A percentile compares a stretch with the other conserved stretches of the same genome.
Conservation (phyloP, 768 basidiomycete species). For the Pilatotrama ljubarskyi region DNA sequence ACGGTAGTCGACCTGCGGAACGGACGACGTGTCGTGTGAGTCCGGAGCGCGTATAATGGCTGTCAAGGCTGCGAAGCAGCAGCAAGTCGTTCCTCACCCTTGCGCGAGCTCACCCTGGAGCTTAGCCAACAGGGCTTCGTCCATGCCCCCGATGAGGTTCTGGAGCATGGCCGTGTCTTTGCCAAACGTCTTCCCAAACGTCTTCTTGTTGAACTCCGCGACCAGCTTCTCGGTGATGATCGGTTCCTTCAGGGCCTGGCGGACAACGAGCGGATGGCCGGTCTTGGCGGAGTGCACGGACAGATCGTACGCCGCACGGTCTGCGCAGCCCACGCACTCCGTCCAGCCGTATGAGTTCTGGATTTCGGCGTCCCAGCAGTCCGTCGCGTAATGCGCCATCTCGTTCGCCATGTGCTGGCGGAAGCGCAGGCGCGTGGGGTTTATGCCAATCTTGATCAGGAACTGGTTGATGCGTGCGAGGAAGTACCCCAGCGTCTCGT, state of each 20-base stretch:
- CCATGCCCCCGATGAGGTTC: slow-evolving; percentile 63
- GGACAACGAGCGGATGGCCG: slow-evolving; percentile 81
- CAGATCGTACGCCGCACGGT: slow-evolving; percentile 96
- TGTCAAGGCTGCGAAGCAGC: not conserved
- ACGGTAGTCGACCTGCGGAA: slow-evolving; percentile 53
- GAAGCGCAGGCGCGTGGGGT: slow-evolving; percentile 82
- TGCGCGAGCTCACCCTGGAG: slow-evolving; percentile 72
- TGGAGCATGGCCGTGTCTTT: slow-evolving; percentile 71
- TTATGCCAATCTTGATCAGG: slow-evolving; percentile 87
- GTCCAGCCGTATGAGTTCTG: slow-evolving; percentile 92
- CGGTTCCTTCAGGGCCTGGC: slow-evolving; percentile 84
- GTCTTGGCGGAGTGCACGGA: slow-evolving; percentile 86
- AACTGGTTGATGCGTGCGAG: slow-evolving; percentile 89
- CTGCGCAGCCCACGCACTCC: slow-evolving; percentile 98
- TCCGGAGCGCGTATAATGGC: slow-evolving; percentile 13
- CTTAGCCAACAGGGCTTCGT: slow-evolving; percentile 61
- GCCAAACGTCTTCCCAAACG: slow-evolving; percentile 86
- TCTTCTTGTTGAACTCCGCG: slow-evolving; percentile 84
- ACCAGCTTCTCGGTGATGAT: slow-evolving; percentile 79
- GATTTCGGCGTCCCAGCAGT: slow-evolving; percentile 99
- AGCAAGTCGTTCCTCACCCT: slow-evolving; percentile 57
- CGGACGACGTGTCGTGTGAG: slow-evolving; percentile 21
- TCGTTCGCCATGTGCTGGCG: slow-evolving; percentile 99
- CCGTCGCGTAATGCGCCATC: slow-evolving; percentile 99
- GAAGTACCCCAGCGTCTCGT: slow-evolving; percentile 98